Conservation (phyloP, 768 basidiomycete genomes). For the Psilocybe cubensis region DNA sequence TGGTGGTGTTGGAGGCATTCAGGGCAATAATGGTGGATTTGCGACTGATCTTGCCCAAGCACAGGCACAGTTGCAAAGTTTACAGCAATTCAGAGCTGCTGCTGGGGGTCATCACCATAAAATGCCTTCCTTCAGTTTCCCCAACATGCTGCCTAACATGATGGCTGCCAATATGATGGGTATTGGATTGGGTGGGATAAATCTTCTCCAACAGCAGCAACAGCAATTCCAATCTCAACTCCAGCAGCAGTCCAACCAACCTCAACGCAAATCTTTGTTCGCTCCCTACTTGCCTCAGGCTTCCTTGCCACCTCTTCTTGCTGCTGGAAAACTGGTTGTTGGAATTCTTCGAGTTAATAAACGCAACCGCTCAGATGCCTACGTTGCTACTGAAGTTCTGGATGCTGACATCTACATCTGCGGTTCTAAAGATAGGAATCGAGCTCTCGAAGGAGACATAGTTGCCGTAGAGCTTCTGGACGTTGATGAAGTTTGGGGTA, state of each 20-base stretch:
- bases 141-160: conserved; percentile 97
- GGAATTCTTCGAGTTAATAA: conserved; percentile 98
- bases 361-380: conserved; percentile 97
- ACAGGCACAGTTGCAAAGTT: conserved; percentile 93
- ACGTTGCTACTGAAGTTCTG: conserved; percentile 96
- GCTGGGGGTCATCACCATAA: conserved; percentile 94
- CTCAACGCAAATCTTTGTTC: conserved; percentile 97
- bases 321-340: conserved; percentile 96
- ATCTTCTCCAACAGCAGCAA: conserved; percentile 90
- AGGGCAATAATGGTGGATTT: conserved; percentile 61
- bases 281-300: conserved; percentile 99
- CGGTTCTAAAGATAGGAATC: conserved; percentile 97
- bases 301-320: conserved; percentile 92
- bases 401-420: conserved; percentile 99
- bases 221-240: conserved; percentile 95
- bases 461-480: conserved; percentile 98
- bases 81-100: conserved; percentile 96
- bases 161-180: conserved; percentile 98
- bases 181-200: conserved; percentile 78
- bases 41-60: conserved; percentile 93
- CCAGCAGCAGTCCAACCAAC: conserved; percentile 89
- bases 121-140: conserved; percentile 97
- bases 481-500: conserved; percentile 97
- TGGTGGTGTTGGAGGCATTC: conserved; percentile 73
- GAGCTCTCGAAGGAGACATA: conserved; percentile 97